Base-by-base conservation (phyloP, 177 flowering plant genomes). In the Vitis hybrid region DNA sequence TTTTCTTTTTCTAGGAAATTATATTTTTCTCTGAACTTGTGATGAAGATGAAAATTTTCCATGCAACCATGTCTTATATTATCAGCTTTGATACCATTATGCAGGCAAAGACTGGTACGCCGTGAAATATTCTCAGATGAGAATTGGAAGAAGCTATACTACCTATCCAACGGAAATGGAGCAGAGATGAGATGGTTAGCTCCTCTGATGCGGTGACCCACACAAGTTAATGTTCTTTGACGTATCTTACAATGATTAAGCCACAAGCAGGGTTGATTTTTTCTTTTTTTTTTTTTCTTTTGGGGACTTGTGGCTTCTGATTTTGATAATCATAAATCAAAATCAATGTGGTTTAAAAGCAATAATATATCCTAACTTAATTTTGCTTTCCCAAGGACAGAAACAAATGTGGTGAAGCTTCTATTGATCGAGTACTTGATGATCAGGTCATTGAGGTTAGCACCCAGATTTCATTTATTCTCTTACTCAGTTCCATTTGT, bases 131-230 rank as follows among this genome's bases (percentile, higher is more conserved):
- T 92, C 68, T 74, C 93, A 1, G 97, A 90, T 56, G 95, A 89
- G 22, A 85, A 76, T 26, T 92, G 97, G 97, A 92, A 89, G 83
- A 92, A 90, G 78, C 75, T 90, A 19, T 94, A 82, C 73, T 89
- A 82, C 71, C 71, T 94, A 70, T 75, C 93, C 33, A 88, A 88
- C 73, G 97, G 98, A 68, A 94, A 94, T 80, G 98, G 98, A 55
- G 66, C 87, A 61, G 97, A 94, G 70, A 92, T 92, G 88, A 81
- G 97, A 76, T 77, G 81, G 79, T 78, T 92, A 60, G 71, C 81
- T 61, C 94, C 94, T 31, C 78, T 91, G 59, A 88, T 91, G 84
- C 81, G 80, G 69, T 82, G 81, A 82, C 65, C 11, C 21, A 39
- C 62, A 68, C 51, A 22, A 29, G 15, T 26, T 69, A 3, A 9